Evolutionary conservation across 2,329 filamentous ascomycete genomes (phyloP).

Genomic region (Fusarium azukiicola): DNA sequence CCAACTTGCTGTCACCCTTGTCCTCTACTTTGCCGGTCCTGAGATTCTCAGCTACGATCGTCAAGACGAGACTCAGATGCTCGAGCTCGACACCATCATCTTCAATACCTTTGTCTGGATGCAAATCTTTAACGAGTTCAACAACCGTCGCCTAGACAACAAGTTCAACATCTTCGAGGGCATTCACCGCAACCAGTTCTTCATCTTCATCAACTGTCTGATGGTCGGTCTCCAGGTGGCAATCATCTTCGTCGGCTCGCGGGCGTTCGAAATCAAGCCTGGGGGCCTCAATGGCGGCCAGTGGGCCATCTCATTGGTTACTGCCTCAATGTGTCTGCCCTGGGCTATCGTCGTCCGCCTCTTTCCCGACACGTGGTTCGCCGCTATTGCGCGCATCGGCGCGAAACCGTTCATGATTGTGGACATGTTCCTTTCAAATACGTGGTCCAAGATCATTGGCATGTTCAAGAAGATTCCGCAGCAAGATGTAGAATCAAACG

Average conservation of each 20-base stretch:
- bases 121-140: conserved; percentile 85
- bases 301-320: background rate
- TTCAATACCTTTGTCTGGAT: conserved; percentile 87
- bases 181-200: conserved; percentile 77
- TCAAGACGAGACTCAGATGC: conserved; percentile 64
- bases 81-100: conserved; percentile 76
- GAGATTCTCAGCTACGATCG: background rate
- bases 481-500: too few species aligned
- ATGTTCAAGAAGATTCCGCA: too few species aligned
- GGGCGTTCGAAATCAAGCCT: conserved; percentile 8
- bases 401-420: too few species aligned
- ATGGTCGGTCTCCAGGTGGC: conserved; percentile 78
- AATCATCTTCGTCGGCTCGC: conserved; percentile 76
- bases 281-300: background rate
- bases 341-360: background rate
- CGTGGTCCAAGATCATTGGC: too few species aligned
- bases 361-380: background rate
- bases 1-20: background rate
- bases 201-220: conserved; percentile 76
- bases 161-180: conserved; percentile 81
- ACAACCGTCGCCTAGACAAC: conserved; percentile 82
- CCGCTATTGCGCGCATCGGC: too few species aligned
- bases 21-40: background rate
- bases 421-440: too few species aligned
- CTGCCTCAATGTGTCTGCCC: background rate